Evolutionary conservation across 768 basidiomycete species (phyloP).

Genomic region (Suillus subalutaceus): DNA sequence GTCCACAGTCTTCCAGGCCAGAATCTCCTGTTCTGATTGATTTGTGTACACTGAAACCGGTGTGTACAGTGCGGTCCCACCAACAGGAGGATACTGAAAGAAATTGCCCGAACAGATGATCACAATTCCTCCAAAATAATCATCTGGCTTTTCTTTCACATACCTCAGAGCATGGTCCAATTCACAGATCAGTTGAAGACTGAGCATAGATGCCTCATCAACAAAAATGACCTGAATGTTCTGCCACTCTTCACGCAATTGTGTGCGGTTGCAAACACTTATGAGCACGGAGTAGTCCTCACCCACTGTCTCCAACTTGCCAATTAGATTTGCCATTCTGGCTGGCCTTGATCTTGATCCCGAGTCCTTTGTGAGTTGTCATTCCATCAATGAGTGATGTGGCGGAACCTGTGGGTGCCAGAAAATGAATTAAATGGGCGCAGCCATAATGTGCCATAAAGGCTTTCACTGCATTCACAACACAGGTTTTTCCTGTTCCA

Average conservation of each 20-base stretch:
- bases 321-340: constrained; percentile 19
- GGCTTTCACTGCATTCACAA: constrained; percentile 1
- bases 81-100: no score
- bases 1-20: no score
- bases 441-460: constrained; percentile 4
- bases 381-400: constrained; percentile 31
- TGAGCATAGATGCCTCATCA: constrained; percentile 34
- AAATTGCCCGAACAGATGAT: no score
- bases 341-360: constrained; percentile 20
- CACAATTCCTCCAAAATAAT: constrained; percentile 41
- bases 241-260: constrained; percentile 26
- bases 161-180: constrained; percentile 31
- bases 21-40: no score
- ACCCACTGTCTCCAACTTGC: constrained; percentile 10
- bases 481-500: constrained; percentile 37
- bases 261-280: constrained; percentile 16
- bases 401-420: constrained; percentile 36
- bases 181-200: constrained; percentile 25
- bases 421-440: constrained; percentile 25
- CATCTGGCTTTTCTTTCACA: constrained; percentile 25
- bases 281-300: constrained; percentile 22
- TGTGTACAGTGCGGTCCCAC: no score
- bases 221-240: constrained; percentile 28
- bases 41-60: no score
- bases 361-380: constrained; percentile 31